Evolutionary conservation across 345 rosid species (phyloP).

Genomic region (Eucalyptus polyanthemos): DNA sequence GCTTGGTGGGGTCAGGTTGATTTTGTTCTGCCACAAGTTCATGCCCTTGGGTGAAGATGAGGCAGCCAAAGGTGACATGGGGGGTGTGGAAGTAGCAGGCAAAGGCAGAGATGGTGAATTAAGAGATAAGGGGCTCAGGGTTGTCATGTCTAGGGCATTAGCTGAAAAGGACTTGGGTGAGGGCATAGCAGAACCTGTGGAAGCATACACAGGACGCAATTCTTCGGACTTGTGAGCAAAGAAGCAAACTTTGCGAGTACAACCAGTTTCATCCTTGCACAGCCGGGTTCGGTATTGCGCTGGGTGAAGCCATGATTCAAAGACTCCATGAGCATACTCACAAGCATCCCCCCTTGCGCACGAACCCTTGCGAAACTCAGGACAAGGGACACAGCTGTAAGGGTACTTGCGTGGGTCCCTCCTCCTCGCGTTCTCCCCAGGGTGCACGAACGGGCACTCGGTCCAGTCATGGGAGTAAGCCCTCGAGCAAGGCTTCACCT

Average conservation of each 20-base stretch:
- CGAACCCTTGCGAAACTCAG: slow-evolving; percentile 90
- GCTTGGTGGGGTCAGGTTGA: slow-evolving; percentile 54
- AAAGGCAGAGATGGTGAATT: slow-evolving; percentile 36
- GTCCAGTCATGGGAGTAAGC: slow-evolving; percentile 99
- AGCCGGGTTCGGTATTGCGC: slow-evolving; percentile 90
- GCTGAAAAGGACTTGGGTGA: slow-evolving; percentile 60
- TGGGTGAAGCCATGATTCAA: slow-evolving; percentile 99
- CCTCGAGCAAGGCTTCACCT: slow-evolving; percentile 96
- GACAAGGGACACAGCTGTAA: slow-evolving; percentile 95
- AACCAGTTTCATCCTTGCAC: slow-evolving; percentile 93
- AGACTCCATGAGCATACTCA: slow-evolving; percentile 94
- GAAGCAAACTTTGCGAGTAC: slow-evolving; percentile 90
- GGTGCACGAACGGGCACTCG: slow-evolving; percentile 96
- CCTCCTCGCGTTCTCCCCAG: slow-evolving; percentile 98
- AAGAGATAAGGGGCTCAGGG: slow-evolving; percentile 44
- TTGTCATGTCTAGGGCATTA: slow-evolving; percentile 22
- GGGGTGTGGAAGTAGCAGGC: slow-evolving; percentile 61
- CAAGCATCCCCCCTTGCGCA: slow-evolving; percentile 87
- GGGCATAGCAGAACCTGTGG: slow-evolving; percentile 93
- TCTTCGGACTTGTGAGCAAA: slow-evolving; percentile 90
- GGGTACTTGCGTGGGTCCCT: slow-evolving; percentile 94
- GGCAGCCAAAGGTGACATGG: slow-evolving; percentile 64
- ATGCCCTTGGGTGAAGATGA: slow-evolving; percentile 63
- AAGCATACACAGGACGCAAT: slow-evolving; percentile 79
- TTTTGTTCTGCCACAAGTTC: slow-evolving; percentile 67